Evolutionary conservation across 169 alveolate species (phyloP).

Genomic region (Plasmodium cynomolgi): DNA sequence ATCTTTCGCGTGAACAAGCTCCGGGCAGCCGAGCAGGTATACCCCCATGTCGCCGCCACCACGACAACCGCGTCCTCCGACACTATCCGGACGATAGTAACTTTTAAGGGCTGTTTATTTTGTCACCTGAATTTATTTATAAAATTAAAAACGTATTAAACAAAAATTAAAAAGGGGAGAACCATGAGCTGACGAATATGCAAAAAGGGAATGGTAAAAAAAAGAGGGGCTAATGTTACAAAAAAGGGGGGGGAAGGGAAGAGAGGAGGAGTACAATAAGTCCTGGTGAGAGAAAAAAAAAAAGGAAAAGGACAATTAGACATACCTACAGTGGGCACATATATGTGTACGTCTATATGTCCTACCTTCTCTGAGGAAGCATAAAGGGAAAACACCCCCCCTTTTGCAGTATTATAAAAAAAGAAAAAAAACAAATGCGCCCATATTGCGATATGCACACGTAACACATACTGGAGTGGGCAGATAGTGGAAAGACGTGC

Average conservation of each 20-base stretch:
- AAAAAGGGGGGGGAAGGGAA: neutral
- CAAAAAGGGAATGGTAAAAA: neutral
- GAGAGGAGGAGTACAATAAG: constrained; percentile 6
- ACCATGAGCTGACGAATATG: neutral
- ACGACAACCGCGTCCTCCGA: neutral
- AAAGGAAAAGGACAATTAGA: neutral
- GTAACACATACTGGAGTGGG: neutral
- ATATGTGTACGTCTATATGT: neutral
- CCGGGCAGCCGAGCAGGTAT: neutral
- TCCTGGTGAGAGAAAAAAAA: neutral
- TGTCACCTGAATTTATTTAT: constrained; percentile 3
- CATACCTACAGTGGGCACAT: neutral
- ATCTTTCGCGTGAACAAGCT: neutral
- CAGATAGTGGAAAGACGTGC: neutral
- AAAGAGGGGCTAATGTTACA: neutral
- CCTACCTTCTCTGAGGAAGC: neutral
- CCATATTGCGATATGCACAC: neutral
- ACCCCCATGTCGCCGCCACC: neutral
- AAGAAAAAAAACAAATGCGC: neutral
- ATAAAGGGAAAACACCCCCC: neutral
- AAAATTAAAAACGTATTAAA: constrained; percentile 15
- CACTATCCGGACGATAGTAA: neutral
- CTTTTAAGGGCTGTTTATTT: neutral
- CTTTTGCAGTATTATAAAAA: neutral
- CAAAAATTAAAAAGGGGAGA: constrained; percentile 16